phyloP scores from a whole-genome alignment of 139 green algal species.

The Coelastrella sp. region DNA sequence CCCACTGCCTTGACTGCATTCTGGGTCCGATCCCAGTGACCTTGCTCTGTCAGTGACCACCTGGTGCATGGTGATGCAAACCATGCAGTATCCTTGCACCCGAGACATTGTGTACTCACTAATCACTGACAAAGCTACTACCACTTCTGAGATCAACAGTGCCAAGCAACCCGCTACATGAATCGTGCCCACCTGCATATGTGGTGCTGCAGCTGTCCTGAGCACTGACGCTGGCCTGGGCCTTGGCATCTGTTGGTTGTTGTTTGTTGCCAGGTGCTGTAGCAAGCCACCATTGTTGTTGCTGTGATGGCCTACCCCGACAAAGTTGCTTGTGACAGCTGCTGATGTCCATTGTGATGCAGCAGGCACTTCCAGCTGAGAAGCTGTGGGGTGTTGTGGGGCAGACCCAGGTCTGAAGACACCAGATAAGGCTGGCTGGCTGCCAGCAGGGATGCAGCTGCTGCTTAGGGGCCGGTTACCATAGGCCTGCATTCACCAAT shows the following conservation, averaged over 20 bases:
- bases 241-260: not conserved
- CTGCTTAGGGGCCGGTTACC: not conserved
- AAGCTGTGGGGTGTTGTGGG: slow-evolving; percentile 7
- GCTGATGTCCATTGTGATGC: slow-evolving; percentile 8
- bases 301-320: not conserved
- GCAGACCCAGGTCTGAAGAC: slow-evolving; percentile 26
- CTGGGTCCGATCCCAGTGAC: too few species aligned
- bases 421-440: slow-evolving; percentile 28
- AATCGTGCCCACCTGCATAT: not conserved
- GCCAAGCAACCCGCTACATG: too few species aligned
- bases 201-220: not conserved
- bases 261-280: slow-evolving; percentile 12
- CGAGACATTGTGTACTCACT: too few species aligned
- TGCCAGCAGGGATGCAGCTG: not conserved
- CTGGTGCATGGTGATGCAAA: too few species aligned
- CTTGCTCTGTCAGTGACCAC: too few species aligned
- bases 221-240: not conserved
- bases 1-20: too few species aligned
- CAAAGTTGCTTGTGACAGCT: not conserved
- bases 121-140: too few species aligned
- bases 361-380: slow-evolving; percentile 2
- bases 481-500: not conserved
- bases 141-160: too few species aligned
- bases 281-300: not conserved
- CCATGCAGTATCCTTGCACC: too few species aligned